Evolutionary conservation across 2,329 filamentous ascomycete genomes (phyloP), one percentile per base, ranked within the genome.

Genomic region (Xylariaceae sp.): DNA sequence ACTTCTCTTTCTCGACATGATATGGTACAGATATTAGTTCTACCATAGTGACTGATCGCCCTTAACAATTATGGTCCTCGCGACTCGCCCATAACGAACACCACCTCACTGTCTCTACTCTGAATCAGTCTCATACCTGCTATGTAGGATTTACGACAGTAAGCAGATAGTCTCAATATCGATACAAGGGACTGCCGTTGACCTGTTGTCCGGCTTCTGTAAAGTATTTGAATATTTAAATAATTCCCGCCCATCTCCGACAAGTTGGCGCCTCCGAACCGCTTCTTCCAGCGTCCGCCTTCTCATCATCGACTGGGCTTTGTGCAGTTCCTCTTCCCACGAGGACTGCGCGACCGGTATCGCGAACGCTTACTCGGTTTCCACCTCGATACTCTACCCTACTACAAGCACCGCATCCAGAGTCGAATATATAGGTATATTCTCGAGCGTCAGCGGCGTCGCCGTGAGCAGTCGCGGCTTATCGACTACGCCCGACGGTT

Each of bases 401-500:
- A 78, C 49, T 79, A 89, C 64, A 88, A 86, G 65, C 83, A 86
- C 67, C 77, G 80, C 51, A 73, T 89, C 6, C 90, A 95, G 72
- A 85, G 85, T 39, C 82, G 84, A 53, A 83, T 96, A 60, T 95
- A 94, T 68, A 80, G 79, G 45, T 88, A 86, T 60, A 77, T 95
- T 54, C 74, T 91, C 59, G 76, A 78, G 62, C 80, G 81, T 49
- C 85, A 89, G 70, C 76, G 73, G 47, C 79, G 74, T 62, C 76
- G 79, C 57, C 71, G 72, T 62, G 74, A 78, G 60, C 73, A 75
- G 67, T 74, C 70, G 60, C 71, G 74, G 47, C 68, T 79, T 57
- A 64, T 79, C 57, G 76, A 79, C 62, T 72, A 74, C 59, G 71
- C 73, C 63, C 71, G 75, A 62, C 70, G 76, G 65, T 65, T 80